Evolutionary conservation across 805 yeast genomes (phyloP).

Genomic region (Myxozyma neotropica): DNA sequence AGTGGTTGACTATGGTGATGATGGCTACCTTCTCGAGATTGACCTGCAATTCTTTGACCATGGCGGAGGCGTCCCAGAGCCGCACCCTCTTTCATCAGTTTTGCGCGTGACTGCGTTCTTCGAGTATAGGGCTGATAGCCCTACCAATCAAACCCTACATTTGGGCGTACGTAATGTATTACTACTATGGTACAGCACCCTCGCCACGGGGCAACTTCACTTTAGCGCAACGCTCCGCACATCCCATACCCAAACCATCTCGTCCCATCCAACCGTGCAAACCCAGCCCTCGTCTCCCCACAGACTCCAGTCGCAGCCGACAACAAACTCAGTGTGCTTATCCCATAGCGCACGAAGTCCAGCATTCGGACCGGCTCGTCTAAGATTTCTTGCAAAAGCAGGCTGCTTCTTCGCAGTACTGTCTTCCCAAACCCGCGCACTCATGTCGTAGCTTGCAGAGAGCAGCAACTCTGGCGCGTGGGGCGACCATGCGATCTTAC

Average conservation of each 20-base stretch:
- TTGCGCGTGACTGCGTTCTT: conserved; percentile 13
- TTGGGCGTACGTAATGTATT: not conserved
- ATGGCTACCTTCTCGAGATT: not conserved
- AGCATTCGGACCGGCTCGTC: conserved; percentile 53
- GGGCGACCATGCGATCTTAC: conserved; percentile 86
- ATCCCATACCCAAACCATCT: conserved; percentile 89
- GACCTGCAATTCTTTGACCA: not conserved
- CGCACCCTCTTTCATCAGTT: not conserved
- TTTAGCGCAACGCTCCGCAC: conserved; percentile 45
- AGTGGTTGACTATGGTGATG: not conserved
- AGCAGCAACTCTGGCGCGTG: conserved; percentile 71
- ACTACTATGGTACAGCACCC: not conserved
- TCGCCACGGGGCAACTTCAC: not conserved
- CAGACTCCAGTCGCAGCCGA: conserved; percentile 91
- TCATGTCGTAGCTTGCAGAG: conserved; percentile 90
- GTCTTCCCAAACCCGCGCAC: conserved; percentile 83
- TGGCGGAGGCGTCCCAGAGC: conserved; percentile 10
- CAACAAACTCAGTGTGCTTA: conserved; percentile 82
- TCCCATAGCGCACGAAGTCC: conserved; percentile 64
- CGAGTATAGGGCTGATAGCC: not conserved
- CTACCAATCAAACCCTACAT: too few species aligned
- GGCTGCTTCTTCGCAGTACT: conserved; percentile 61
- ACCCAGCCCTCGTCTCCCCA: conserved; percentile 98
- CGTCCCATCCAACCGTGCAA: conserved; percentile 96
- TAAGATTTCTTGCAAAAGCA: not conserved